phyloP scores from a whole-genome alignment of 306 rosid genomes.

The Cajanus cajan region DNA sequence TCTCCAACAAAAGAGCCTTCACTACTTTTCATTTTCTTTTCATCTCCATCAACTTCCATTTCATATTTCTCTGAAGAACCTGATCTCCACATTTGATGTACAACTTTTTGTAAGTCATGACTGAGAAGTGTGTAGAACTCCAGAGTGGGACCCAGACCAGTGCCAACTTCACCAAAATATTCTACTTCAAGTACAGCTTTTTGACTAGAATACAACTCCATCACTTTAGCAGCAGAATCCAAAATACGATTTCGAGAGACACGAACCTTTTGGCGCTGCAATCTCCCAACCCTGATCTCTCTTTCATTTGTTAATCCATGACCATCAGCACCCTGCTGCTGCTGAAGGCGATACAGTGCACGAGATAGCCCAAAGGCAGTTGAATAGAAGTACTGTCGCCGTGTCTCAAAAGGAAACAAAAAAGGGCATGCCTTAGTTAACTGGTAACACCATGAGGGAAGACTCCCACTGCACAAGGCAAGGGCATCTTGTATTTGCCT shows the following conservation, averaged over 20 bases:
- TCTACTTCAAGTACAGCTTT: constrained; percentile 99
- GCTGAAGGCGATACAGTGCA: constrained; percentile 91
- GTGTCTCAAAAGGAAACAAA: constrained; percentile 94
- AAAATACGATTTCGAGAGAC: constrained; percentile 92
- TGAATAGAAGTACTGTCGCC: constrained; percentile 94
- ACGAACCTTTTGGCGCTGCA: constrained; percentile 98
- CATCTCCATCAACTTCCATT: constrained; percentile 78
- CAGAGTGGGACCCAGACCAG: constrained; percentile 98
- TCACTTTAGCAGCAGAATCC: constrained; percentile 98
- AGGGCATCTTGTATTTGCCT: constrained; percentile 98
- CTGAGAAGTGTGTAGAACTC: constrained; percentile 97
- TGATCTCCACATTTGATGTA: constrained; percentile 92
- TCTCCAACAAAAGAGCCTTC: constrained; percentile 43
- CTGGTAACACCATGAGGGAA: constrained; percentile 98
- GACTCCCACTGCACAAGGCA: constrained; percentile 99
- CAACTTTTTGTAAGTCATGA: constrained; percentile 84
- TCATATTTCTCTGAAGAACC: constrained; percentile 47
- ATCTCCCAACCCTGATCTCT: constrained; percentile 96
- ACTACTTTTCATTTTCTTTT: constrained; percentile 43
- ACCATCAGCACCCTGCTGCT: constrained; percentile 99
- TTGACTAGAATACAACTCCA: constrained; percentile 99
- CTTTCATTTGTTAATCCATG: constrained; percentile 84
- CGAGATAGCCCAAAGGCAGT: constrained; percentile 99
- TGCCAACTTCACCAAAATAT: constrained; percentile 99
- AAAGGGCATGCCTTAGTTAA: constrained; percentile 97